These are phyloP conservation scores for Rhizopus sp. DNA, from an alignment of 371 early-diverging fungal genomes.

Conservation along the genomic window DNA sequence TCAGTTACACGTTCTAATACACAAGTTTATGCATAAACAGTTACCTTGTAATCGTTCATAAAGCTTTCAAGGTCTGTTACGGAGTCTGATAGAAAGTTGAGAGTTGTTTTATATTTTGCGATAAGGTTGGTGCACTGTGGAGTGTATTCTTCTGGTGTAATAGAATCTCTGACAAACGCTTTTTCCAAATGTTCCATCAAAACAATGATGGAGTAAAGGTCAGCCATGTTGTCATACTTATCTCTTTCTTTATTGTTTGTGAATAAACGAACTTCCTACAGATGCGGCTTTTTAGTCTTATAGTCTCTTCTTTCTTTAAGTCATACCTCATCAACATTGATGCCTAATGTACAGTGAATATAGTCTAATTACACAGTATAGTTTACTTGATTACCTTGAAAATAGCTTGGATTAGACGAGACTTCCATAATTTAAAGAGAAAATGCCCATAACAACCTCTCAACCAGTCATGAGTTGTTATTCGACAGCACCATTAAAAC, in stretches of 20 bases:
- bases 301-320: not conserved
- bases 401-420: not conserved
- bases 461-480: too few relatives aligned
- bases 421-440: constrained; percentile 1
- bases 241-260: constrained; percentile 85
- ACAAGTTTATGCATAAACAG: not conserved
- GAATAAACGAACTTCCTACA: constrained; percentile 72
- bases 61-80: constrained; percentile 77
- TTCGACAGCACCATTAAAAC: too few relatives aligned
- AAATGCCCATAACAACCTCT: not conserved
- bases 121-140: constrained; percentile 88
- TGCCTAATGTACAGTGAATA: constrained; percentile 15
- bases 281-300: too few relatives aligned
- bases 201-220: constrained; percentile 89
- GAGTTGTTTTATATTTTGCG: constrained; percentile 89
- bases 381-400: not conserved
- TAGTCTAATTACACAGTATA: not conserved
- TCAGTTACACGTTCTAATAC: not conserved
- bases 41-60: constrained; percentile 82
- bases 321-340: constrained; percentile 48
- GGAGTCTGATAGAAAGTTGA: constrained; percentile 73
- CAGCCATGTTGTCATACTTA: constrained; percentile 90
- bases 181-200: constrained; percentile 90
- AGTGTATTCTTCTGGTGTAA: constrained; percentile 85
- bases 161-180: constrained; percentile 90